phyloP scores from a whole-genome alignment of 192 early-diverging fungal species.

The Coemansia erecta region DNA sequence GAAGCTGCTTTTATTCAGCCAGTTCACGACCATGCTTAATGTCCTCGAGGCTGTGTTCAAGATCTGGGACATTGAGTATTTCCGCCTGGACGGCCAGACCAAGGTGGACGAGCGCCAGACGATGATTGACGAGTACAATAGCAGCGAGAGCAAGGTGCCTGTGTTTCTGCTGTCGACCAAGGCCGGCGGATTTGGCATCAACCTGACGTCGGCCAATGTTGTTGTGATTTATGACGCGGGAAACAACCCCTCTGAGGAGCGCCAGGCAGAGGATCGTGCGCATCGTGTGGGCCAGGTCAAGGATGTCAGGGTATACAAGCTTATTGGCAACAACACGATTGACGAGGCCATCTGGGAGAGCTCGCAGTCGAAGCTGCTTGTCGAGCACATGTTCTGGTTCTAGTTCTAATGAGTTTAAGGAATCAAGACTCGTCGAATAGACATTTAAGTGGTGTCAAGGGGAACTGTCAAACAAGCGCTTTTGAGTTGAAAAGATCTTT shows the following conservation, averaged over 20 bases:
- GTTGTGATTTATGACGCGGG: conserved; percentile 79
- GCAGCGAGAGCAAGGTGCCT: conserved; percentile 37
- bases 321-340: conserved; percentile 65
- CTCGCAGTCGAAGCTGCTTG: conserved; percentile 33
- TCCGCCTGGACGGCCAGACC: conserved; percentile 65
- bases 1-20: conserved; percentile 77
- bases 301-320: conserved; percentile 72
- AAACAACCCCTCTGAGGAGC: conserved; percentile 85
- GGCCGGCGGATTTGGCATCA: conserved; percentile 81
- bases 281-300: conserved; percentile 84
- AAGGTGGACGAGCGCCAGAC: conserved; percentile 68
- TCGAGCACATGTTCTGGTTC: conserved; percentile 51
- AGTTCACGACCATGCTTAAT: conserved; percentile 81
- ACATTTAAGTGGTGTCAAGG: neutral
- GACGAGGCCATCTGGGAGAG: conserved; percentile 57
- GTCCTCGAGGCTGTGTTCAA: conserved; percentile 73
- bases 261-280: conserved; percentile 84
- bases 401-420: neutral
- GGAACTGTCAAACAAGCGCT: no score
- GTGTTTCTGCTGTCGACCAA: conserved; percentile 77
- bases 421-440: neutral
- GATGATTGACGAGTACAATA: conserved; percentile 79
- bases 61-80: conserved; percentile 36
- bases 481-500: no score
- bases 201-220: conserved; percentile 72